Evolutionary conservation across 257 asterid species (phyloP), one percentile per base, ranked within the genome.

Genomic region (Ilex asprella): DNA sequence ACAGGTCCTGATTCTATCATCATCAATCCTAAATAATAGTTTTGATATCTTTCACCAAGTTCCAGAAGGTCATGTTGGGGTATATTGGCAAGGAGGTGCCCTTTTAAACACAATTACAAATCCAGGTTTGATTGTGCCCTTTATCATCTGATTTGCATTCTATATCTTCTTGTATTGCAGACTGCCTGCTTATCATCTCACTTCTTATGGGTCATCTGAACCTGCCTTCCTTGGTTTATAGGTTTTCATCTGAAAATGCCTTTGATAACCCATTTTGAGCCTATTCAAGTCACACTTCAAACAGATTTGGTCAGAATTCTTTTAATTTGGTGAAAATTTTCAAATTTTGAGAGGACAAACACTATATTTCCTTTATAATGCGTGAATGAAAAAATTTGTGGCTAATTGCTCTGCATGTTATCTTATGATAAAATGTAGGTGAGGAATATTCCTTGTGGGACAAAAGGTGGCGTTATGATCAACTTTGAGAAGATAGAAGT

Each of bases 11-110:
- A 21, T 78, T 72, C 89, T 89, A 16, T 72, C 94, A 15, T 46
- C 84, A 14, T 73, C 92, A 58, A 70, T 66, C 49, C 12, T 77
- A 31, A 56, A 64, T 14, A 88, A 66, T 62, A 84, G 88, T 70
- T 67, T 83, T 57, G 75, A 91, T 62, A 58, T 85, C 70, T 69
- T 93, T 74, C 99, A 93, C 81, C 99, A 93, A 87, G 99, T 93
- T 49, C 97, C 96, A 21, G 99, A 93, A 82, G 99, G 99, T 53
- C 96, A 93, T 67, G 97, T 93, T 56, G 97, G 99, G 41, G 96
- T 81, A 73, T 93, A 93, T 57, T 93, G 99, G 99, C 85, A 91
- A 73, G 99, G 99, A 64, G 99, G 99, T 44, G 99, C 99, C 64
- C 97, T 93, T 81, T 78, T 86, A 69, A 74, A 82, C 5, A 78